These are phyloP conservation scores for Cordyceps javanica DNA, from an alignment of 2,329 filamentous ascomycete species.

Conservation along the genomic window DNA sequence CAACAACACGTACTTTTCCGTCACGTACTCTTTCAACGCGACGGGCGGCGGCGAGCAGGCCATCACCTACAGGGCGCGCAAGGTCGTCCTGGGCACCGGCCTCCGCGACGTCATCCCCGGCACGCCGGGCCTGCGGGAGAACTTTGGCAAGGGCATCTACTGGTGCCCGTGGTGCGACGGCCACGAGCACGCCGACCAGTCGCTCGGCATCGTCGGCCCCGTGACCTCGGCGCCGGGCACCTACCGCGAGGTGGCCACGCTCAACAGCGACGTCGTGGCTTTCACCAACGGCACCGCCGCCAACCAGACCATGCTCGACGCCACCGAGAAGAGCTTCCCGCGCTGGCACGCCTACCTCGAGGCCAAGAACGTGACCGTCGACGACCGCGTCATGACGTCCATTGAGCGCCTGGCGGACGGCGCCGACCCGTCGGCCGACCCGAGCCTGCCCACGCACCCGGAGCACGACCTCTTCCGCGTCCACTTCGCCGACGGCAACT, in stretches of 20 bases:
- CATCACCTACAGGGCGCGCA: slow-evolving; percentile 39
- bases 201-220: slow-evolving; percentile 46
- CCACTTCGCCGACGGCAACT: slow-evolving; percentile 40
- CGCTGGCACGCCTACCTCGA: slow-evolving; percentile 44
- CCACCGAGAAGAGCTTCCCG: slow-evolving; percentile 33
- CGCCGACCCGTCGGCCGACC: slow-evolving; percentile 29
- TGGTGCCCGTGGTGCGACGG: slow-evolving; percentile 64
- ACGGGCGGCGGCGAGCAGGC: slow-evolving; percentile 10
- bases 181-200: slow-evolving; percentile 53
- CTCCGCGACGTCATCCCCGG: slow-evolving; percentile 47
- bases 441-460: slow-evolving; percentile 35
- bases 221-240: slow-evolving; percentile 58
- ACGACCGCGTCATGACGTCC: slow-evolving; percentile 47
- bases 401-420: slow-evolving; percentile 42
- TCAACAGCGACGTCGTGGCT: slow-evolving; percentile 49
- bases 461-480: slow-evolving; percentile 52
- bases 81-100: slow-evolving; percentile 53
- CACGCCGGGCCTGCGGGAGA: slow-evolving; percentile 48
- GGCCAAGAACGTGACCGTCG: slow-evolving; percentile 44
- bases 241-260: slow-evolving; percentile 46
- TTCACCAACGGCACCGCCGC: slow-evolving; percentile 57
- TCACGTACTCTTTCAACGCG: no score
- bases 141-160: slow-evolving; percentile 54
- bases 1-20: slow-evolving; percentile 30
- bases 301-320: slow-evolving; percentile 28